Evolutionary conservation across 208 protist genomes (phyloP), one percentile per base, ranked within the genome.

Genomic region (Angomonas ambiguus): DNA sequence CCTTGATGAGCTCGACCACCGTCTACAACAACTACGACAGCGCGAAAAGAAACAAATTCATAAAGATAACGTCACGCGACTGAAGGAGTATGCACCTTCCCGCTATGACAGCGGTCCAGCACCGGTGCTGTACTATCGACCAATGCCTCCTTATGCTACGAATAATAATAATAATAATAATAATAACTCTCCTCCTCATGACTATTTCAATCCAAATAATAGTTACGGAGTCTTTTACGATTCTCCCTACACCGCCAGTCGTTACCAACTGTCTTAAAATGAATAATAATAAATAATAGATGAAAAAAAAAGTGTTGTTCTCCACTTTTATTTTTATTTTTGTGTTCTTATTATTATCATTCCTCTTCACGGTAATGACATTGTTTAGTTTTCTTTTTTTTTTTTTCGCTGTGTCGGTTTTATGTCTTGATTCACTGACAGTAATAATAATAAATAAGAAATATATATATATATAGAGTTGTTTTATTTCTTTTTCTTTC

Each of bases 301-400:
- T 27, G 45, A 67, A 67, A 58, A 51, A 34, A 55, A 66, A 35
- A 66, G 16, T 24, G 35, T 28, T 38, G 30, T 38, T 61, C 5
- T 28, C 5, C 30, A 38, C 11, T n/a, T 18, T 38, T 61, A 35
- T 20, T 5, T 28, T 6, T 34, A 56, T 8, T 8, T 13, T 10
- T 56, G 16, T 22, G n/a, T 56, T 56, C 25, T 56, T 13, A 56
- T 30, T 5, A 20, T 28, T 28, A 56, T 30, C n/a, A n/a, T n/a
- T n/a, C n/a, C n/a, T n/a, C n/a, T n/a, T n/a, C n/a, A n/a, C n/a
- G n/a, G n/a, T n/a, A n/a, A n/a, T n/a, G n/a, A n/a, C n/a, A n/a
- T n/a, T n/a, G n/a, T n/a, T n/a, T n/a, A n/a, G n/a, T n/a, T n/a
- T n/a, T n/a, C n/a, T n/a, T n/a, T n/a, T n/a, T n/a, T n/a, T n/a